These are phyloP conservation scores for Globisporangium acanthophoron DNA, from an alignment of 352 stramenopile genomes.

Conservation along the genomic window DNA sequence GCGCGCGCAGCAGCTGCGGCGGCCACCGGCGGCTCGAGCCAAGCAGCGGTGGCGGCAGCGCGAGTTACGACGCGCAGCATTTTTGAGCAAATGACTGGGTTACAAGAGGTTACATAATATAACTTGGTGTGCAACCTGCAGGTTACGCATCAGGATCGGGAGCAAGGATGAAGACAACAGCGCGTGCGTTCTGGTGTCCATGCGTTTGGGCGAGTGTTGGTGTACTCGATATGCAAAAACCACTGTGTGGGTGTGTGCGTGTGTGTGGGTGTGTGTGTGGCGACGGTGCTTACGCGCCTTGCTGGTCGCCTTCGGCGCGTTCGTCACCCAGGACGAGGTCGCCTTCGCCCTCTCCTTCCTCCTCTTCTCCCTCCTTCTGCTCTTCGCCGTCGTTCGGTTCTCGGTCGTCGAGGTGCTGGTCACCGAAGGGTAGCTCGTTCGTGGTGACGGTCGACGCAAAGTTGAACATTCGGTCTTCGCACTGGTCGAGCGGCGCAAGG, in stretches of 20 bases:
- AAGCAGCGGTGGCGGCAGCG: too few relatives aligned
- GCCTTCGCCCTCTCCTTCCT: neutral
- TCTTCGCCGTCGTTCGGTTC: neutral
- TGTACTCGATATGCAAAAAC: neutral
- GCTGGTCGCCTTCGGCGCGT: neutral
- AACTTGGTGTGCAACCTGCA: too few relatives aligned
- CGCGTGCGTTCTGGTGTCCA: too few relatives aligned
- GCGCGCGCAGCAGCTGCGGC: neutral
- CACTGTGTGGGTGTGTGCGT: too few relatives aligned
- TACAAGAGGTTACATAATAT: too few relatives aligned
- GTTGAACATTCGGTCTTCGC: constrained; percentile 9
- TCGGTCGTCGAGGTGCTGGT: neutral
- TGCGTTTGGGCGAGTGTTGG: neutral
- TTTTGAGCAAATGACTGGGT: too few relatives aligned
- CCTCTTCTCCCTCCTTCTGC: neutral
- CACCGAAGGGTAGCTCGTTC: neutral
- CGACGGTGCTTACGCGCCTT: neutral
- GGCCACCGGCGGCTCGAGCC: neutral
- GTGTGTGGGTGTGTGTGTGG: too few relatives aligned
- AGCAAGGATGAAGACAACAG: too few relatives aligned
- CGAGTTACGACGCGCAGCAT: neutral
- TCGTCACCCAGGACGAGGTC: neutral
- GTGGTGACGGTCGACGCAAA: neutral
- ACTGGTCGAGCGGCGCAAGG: constrained; percentile 13
- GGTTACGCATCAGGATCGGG: too few relatives aligned